These are phyloP conservation scores for Ceratopteris richardii DNA, from an alignment of 75 land plant genomes.

Conservation along the genomic window DNA sequence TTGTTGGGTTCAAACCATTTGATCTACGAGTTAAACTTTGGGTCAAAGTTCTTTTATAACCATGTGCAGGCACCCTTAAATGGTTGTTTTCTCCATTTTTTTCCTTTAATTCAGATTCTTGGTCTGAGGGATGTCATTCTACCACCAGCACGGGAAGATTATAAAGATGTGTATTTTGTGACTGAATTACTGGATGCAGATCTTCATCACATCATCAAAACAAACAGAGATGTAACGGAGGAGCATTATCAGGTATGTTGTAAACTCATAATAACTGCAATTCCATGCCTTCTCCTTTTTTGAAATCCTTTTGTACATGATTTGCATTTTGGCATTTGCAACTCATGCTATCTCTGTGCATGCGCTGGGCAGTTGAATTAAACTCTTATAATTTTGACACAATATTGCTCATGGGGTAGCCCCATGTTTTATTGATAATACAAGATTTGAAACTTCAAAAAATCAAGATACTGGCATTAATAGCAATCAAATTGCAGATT, in stretches of 20 bases:
- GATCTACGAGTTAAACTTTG: too few species aligned
- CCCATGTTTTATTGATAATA: too few species aligned
- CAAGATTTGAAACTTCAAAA: too few species aligned
- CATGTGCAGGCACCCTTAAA: neutral
- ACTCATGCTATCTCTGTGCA: too few species aligned
- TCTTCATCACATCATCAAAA: slow-evolving; percentile 63
- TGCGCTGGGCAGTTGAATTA: too few species aligned
- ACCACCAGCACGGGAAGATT: slow-evolving; percentile 44
- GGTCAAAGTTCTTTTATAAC: too few species aligned
- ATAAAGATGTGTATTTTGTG: slow-evolving; percentile 59
- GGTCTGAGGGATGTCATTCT: slow-evolving; percentile 53
- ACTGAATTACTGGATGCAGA: slow-evolving; percentile 75
- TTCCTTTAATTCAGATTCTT: slow-evolving; percentile 32
- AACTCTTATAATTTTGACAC: too few species aligned
- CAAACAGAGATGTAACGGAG: slow-evolving; percentile 53
- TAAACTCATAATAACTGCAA: neutral
- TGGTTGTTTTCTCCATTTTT: neutral
- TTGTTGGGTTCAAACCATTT: too few species aligned
- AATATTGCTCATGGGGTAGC: too few species aligned
- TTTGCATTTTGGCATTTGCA: too few species aligned
- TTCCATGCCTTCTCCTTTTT: neutral
- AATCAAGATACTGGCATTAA: slow-evolving; percentile 1
- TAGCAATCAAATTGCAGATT: slow-evolving; percentile 5
- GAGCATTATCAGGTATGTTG: slow-evolving; percentile 58
- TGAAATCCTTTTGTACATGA: slow-evolving; percentile 6